These are phyloP conservation scores for Kwoniella sp. DNA, from an alignment of 768 basidiomycete genomes.

Conservation along the genomic window DNA sequence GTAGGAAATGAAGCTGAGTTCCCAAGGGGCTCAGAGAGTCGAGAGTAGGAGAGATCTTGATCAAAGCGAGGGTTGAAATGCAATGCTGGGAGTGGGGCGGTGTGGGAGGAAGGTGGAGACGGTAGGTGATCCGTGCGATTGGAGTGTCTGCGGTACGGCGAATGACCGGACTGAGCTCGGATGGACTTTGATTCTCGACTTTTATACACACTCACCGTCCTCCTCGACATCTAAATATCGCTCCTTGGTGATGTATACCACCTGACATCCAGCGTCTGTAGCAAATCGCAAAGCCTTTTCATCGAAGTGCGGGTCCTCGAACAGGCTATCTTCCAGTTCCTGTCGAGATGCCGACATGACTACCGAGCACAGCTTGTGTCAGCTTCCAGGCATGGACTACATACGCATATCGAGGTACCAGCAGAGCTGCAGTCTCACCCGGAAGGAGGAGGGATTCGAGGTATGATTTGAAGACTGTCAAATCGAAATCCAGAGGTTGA, in stretches of 20 bases:
- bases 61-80: conserved; percentile 85
- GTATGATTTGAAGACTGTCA: conserved; percentile 44
- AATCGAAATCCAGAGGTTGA: conserved; percentile 37
- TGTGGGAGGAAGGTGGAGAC: conserved; percentile 60
- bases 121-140: conserved; percentile 42
- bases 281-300: conserved; percentile 52
- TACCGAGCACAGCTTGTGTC: conserved; percentile 10
- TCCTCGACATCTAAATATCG: conserved; percentile 35
- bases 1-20: conserved; percentile 85
- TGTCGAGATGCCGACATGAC: conserved; percentile 49
- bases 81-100: conserved; percentile 77
- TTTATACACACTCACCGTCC: conserved; percentile 28
- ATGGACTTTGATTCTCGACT: not conserved
- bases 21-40: conserved; percentile 80
- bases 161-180: not conserved
- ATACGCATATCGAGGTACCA: not conserved
- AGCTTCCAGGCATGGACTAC: not conserved
- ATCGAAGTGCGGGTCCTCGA: conserved; percentile 47
- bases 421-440: conserved; percentile 32
- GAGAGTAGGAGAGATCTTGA: conserved; percentile 83
- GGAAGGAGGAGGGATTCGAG: conserved; percentile 45
- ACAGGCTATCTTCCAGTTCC: conserved; percentile 49
- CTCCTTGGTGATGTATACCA: conserved; percentile 53
- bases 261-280: conserved; percentile 47
- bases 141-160: conserved; percentile 15